Evolutionary conservation across 768 basidiomycete species (phyloP).

Genomic region (Mycena indigotica): DNA sequence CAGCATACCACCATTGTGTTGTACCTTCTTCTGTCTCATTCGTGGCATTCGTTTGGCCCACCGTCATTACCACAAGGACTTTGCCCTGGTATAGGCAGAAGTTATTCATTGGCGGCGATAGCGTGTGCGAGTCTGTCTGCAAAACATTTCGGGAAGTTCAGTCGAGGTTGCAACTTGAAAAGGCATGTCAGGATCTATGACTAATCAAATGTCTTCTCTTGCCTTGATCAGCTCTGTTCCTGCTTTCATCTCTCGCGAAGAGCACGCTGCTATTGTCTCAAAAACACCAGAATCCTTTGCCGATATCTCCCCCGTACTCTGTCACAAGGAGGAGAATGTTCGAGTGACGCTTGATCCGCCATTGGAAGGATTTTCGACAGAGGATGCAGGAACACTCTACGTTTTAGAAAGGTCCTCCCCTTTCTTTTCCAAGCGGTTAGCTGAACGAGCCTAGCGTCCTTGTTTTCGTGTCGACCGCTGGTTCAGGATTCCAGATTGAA

Average conservation of each 20-base stretch:
- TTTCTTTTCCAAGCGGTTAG: not conserved
- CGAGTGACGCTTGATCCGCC: constrained; percentile 70
- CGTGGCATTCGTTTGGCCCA: too few relatives aligned
- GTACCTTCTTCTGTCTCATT: too few relatives aligned
- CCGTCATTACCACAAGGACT: too few relatives aligned
- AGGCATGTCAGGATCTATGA: too few relatives aligned
- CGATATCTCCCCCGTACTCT: constrained; percentile 82
- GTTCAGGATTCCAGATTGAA: constrained; percentile 77
- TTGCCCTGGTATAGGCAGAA: too few relatives aligned
- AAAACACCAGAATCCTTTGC: constrained; percentile 84
- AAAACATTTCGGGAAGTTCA: too few relatives aligned
- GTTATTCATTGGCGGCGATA: too few relatives aligned
- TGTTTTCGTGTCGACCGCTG: constrained; percentile 71
- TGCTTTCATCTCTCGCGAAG: constrained; percentile 51
- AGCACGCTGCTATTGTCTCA: constrained; percentile 66
- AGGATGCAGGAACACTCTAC: constrained; percentile 73
- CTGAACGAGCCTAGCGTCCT: constrained; percentile 56
- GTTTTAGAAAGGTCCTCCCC: constrained; percentile 76
- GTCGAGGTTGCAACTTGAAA: too few relatives aligned
- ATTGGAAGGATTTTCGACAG: constrained; percentile 55
- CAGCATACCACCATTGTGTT: too few relatives aligned
- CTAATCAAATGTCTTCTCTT: constrained; percentile 47
- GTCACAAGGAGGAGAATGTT: constrained; percentile 74
- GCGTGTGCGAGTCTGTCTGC: too few relatives aligned
- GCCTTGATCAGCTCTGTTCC: constrained; percentile 41